Conservation (phyloP, 805 yeast species). For the Nakazawaea pomicola region DNA sequence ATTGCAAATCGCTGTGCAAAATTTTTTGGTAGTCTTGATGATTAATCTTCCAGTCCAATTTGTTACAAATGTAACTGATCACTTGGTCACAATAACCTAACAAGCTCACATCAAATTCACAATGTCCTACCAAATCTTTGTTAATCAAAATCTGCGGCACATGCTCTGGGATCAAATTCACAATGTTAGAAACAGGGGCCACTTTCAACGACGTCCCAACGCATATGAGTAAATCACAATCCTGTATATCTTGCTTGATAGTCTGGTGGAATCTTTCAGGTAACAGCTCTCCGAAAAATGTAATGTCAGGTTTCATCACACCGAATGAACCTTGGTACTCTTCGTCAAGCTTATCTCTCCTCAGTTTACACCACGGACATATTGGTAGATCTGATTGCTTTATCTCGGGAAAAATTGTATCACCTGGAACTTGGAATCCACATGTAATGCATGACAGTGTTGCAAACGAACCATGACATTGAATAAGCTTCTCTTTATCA, state of each 20-base stretch:
- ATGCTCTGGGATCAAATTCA: slow-evolving; percentile 63
- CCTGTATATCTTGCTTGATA: slow-evolving; percentile 51
- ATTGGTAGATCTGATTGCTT: slow-evolving; percentile 56
- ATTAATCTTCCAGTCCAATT: slow-evolving; percentile 55
- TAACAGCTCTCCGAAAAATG: slow-evolving; percentile 83
- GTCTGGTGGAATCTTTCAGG: slow-evolving; percentile 64
- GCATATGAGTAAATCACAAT: slow-evolving; percentile 77
- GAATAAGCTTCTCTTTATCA: slow-evolving; percentile 59
- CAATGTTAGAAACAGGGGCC: slow-evolving; percentile 86
- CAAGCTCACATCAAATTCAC: slow-evolving; percentile 72
- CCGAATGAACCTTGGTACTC: slow-evolving; percentile 48
- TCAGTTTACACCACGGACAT: slow-evolving; percentile 61
- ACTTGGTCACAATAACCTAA: slow-evolving; percentile 83
- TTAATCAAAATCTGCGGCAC: slow-evolving; percentile 82
- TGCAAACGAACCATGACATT: slow-evolving; percentile 93
- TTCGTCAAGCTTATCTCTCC: slow-evolving; percentile 28
- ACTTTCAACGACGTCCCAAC: slow-evolving; percentile 91
- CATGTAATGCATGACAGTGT: slow-evolving; percentile 82
- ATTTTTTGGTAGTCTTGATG: slow-evolving; percentile 45
- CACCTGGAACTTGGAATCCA: slow-evolving; percentile 60
- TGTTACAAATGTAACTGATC: slow-evolving; percentile 56
- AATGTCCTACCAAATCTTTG: slow-evolving; percentile 68
- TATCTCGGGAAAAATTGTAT: slow-evolving; percentile 54
- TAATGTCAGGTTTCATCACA: slow-evolving; percentile 88
- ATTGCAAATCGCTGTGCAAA: slow-evolving; percentile 25